Conservation (phyloP, 1,284 basidiomycete species). For the Fomitopsis schrenkii region DNA sequence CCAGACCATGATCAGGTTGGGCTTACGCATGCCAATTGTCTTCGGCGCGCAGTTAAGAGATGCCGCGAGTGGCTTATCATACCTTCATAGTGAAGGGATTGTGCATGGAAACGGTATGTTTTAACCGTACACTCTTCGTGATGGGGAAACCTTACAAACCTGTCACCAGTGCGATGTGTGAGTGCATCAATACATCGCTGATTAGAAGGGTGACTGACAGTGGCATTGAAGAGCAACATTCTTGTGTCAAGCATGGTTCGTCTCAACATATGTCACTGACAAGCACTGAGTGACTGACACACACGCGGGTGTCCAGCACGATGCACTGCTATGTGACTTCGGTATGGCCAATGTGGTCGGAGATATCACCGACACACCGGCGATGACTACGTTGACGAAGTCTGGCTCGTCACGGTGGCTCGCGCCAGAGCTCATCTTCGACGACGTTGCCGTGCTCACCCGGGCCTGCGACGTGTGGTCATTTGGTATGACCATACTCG, state of each 20-base stretch:
- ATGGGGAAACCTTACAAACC: background rate
- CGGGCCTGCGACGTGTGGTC: conserved; percentile 48
- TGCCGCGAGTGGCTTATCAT: conserved; percentile 47
- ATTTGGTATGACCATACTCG: conserved; percentile 54
- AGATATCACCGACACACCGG: conserved; percentile 43
- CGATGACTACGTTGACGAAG: conserved; percentile 39
- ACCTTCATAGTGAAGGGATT: conserved; percentile 44
- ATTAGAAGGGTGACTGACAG: background rate
- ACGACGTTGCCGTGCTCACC: conserved; percentile 32
- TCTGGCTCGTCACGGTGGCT: conserved; percentile 49
- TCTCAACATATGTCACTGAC: background rate
- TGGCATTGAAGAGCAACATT: conserved; percentile 43
- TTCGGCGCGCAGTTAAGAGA: conserved; percentile 35
- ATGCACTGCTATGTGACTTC: conserved; percentile 55
- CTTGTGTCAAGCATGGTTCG: conserved; percentile 37
- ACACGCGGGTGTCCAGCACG: conserved; percentile 29
- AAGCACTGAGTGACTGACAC: background rate
- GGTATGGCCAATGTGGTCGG: conserved; percentile 57
- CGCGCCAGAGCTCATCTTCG: conserved; percentile 50
- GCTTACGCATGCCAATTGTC: background rate
- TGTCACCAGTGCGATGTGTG: conserved; percentile 51
- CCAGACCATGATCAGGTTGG: background rate
- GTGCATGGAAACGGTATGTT: conserved; percentile 54
- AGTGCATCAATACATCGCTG: conserved; percentile 19
- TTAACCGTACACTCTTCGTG: background rate